A percentile compares a stretch with the other conserved stretches of the same genome.
These are phyloP conservation scores for Adansonia madagascariensis DNA, from an alignment of 441 rosid genomes.

Conservation along the genomic window DNA sequence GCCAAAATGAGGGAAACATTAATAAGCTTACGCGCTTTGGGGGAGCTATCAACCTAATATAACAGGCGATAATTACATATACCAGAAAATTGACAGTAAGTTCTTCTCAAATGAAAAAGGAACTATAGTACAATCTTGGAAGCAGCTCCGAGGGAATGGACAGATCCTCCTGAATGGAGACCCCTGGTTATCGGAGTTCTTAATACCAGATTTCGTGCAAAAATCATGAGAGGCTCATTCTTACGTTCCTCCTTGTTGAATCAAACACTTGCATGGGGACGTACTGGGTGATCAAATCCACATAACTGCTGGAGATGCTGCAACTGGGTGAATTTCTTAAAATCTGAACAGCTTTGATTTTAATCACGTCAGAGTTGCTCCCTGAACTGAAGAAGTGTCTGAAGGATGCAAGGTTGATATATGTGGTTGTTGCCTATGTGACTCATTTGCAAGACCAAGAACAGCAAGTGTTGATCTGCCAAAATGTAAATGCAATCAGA, in stretches of 20 bases:
- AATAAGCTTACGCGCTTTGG: neutral
- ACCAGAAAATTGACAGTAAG: neutral
- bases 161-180: neutral
- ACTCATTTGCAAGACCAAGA: slow-evolving; percentile 69
- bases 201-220: neutral
- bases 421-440: slow-evolving; percentile 45
- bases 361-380: slow-evolving; percentile 53
- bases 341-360: neutral
- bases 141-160: neutral
- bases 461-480: slow-evolving; percentile 69
- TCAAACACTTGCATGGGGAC: slow-evolving; percentile 8
- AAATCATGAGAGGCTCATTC: neutral
- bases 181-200: neutral
- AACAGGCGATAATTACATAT: neutral
- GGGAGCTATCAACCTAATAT: neutral
- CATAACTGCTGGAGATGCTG: neutral
- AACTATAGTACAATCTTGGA: slow-evolving; percentile 34
- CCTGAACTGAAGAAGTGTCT: slow-evolving; percentile 63
- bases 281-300: neutral
- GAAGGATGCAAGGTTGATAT: slow-evolving; percentile 53
- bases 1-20: neutral
- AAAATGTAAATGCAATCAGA: slow-evolving; percentile 19
- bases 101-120: neutral
- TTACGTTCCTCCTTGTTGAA: neutral
- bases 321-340: slow-evolving; percentile 19